Conservation (phyloP, 371 early-diverging fungal genomes). For the Mortierella sp. region DNA sequence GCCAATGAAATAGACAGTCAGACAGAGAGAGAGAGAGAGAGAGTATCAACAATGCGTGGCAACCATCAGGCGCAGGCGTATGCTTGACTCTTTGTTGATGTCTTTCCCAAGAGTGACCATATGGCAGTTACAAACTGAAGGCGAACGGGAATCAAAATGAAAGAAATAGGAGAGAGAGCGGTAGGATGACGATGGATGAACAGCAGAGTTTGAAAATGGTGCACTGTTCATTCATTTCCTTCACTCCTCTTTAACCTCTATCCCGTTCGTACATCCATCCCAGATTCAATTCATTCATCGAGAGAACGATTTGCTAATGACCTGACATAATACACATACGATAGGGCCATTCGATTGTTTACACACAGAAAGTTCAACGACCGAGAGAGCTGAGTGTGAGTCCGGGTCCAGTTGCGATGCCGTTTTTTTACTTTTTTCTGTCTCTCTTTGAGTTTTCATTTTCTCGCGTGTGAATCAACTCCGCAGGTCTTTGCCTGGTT, state of each 20-base stretch:
- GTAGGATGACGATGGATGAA: conserved; percentile 6
- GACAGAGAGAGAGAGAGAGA: neutral
- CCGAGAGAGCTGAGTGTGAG: neutral
- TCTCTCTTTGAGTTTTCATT: no score
- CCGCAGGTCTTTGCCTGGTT: neutral
- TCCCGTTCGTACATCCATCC: neutral
- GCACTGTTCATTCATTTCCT: neutral
- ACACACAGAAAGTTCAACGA: neutral
- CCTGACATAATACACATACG: neutral
- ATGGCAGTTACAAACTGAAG: no score
- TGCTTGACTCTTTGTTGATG: no score
- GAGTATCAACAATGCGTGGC: neutral
- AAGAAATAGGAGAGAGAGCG: neutral
- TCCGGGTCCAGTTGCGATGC: neutral
- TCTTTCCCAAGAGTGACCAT: neutral
- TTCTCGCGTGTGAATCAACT: neutral
- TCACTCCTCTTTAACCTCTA: conserved; percentile 4
- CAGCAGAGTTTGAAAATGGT: neutral
- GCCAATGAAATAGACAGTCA: neutral
- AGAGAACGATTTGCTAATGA: neutral
- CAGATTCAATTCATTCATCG: neutral
- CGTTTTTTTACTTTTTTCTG: neutral
- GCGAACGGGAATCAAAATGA: neutral
- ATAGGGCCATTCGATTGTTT: neutral
- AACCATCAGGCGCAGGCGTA: neutral